These are phyloP conservation scores for Aspergillus amoenus DNA, from an alignment of 2,329 filamentous ascomycete genomes.

Conservation along the genomic window DNA sequence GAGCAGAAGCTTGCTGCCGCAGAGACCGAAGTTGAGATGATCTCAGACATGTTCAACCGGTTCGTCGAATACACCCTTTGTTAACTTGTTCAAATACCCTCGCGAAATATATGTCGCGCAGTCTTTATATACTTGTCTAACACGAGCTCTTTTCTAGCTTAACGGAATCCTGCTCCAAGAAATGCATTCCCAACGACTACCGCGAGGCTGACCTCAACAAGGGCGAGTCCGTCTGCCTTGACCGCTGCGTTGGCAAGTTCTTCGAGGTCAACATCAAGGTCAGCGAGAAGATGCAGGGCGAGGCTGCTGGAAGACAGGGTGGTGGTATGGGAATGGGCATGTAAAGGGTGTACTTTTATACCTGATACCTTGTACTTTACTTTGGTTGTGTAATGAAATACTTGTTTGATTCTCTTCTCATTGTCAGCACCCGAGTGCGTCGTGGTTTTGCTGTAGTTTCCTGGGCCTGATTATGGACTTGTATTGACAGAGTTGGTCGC, in stretches of 20 bases:
- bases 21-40: conserved; percentile 96
- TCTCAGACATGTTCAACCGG: conserved; percentile 98
- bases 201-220: conserved; percentile 97
- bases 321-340: conserved; percentile 55
- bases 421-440: neutral
- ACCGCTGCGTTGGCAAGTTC: conserved; percentile 96
- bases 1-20: conserved; percentile 96
- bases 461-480: neutral
- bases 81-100: neutral
- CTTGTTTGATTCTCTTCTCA: neutral
- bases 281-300: conserved; percentile 90
- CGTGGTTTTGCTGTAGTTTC: neutral
- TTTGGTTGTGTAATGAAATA: conserved; percentile 14
- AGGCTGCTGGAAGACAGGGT: conserved; percentile 67
- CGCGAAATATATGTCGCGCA: neutral
- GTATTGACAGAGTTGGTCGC: conserved; percentile 2
- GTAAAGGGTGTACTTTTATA: conserved; percentile 25
- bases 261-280: conserved; percentile 99
- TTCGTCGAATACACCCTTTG: conserved; percentile 46
- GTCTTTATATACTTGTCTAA: neutral
- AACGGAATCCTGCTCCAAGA: conserved; percentile 83
- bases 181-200: conserved; percentile 91
- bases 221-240: conserved; percentile 96
- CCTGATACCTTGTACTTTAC: conserved; percentile 6
- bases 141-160: conserved; percentile 55